A percentile compares a stretch with the other conserved stretches of the same genome.
phyloP scores from a whole-genome alignment of 345 rosid genomes.

The Eucalyptus sp. region DNA sequence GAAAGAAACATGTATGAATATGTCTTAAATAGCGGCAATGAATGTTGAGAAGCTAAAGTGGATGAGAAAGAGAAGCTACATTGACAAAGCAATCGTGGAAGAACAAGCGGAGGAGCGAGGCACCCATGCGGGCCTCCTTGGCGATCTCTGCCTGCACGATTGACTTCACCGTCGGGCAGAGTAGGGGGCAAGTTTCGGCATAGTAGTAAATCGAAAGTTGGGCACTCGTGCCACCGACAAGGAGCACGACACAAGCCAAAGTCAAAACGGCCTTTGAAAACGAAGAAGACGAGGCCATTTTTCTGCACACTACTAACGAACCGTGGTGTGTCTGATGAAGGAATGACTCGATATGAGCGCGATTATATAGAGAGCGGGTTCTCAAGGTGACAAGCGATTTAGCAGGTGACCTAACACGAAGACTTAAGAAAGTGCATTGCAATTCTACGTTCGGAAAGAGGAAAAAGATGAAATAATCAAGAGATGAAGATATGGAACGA shows the following conservation, averaged over 20 bases:
- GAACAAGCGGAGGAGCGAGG: conserved; percentile 72
- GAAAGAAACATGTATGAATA: background rate
- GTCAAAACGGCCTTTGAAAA: background rate
- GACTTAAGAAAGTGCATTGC: conserved; percentile 1
- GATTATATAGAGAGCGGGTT: background rate
- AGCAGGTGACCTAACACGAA: conserved; percentile 68
- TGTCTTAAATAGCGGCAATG: background rate
- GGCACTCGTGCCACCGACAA: conserved; percentile 21
- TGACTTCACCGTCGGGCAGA: conserved; percentile 38
- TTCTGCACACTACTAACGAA: background rate
- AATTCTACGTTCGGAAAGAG: background rate
- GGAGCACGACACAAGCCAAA: conserved; percentile 19
- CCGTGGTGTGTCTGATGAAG: background rate
- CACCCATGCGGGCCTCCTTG: conserved; percentile 55
- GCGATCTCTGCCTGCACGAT: conserved; percentile 39
- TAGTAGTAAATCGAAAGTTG: conserved; percentile 66
- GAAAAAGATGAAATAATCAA: background rate
- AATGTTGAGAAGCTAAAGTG: background rate
- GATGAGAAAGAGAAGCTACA: conserved; percentile 15
- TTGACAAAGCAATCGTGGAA: conserved; percentile 96
- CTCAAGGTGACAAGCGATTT: background rate
- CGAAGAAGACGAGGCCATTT: conserved; percentile 13
- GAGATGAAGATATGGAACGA: background rate
- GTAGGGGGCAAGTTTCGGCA: conserved; percentile 52
- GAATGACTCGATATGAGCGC: background rate